Base-by-base conservation (phyloP, 352 stramenopile genomes). In the Halophytophthora polymorphica region DNA sequence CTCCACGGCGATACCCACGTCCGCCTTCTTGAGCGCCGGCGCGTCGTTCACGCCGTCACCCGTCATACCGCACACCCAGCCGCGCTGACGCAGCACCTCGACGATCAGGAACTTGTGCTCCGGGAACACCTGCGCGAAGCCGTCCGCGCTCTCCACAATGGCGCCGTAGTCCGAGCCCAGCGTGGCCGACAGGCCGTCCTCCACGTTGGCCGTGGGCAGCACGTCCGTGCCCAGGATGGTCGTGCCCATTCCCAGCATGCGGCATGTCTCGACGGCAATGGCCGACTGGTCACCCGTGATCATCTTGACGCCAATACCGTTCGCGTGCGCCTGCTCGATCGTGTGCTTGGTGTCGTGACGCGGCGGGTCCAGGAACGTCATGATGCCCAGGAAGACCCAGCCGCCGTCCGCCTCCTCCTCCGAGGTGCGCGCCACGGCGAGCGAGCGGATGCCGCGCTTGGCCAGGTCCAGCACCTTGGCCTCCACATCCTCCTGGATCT, bases 301-400 rank as follows among this genome's bases (percentile, higher is more conserved):
- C 86, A 98, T 98, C 65, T 98, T 98, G 12, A 99, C 90, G n/a
- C 63, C 75, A 50, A 99, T 92, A 44, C 96, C 96, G 39, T 91
- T 84, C 49, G 91, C 61, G 46, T 97, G 77, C 21, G 95, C 84
- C 11, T 83, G 80, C 51, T 95, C 77, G 55, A 99, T 98, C 18
- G 95, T 98, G 29, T 78, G 76, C 47, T 92, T 90, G 23, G 95
- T 98, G 69, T 98, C 96, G 55, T 95, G 82, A 42, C 96, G 90
- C 34, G 96, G 95, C 15, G 96, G 96, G 67, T 99, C 96, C 21
- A 98, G 57, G 76, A 98, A 97, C 29, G 94, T 95, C 52, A 99
- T 78, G 39, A 99, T 83, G 17, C 96, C 96, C 21, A 96, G 65
- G 67, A 99, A 98, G 28, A 96, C 71, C 93, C 94, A 98, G 34